Percentiles rank a stretch among this genome's conserved stretches.
phyloP scores from a whole-genome alignment of 768 basidiomycete species.

The Artomyces pyxidatus region DNA sequence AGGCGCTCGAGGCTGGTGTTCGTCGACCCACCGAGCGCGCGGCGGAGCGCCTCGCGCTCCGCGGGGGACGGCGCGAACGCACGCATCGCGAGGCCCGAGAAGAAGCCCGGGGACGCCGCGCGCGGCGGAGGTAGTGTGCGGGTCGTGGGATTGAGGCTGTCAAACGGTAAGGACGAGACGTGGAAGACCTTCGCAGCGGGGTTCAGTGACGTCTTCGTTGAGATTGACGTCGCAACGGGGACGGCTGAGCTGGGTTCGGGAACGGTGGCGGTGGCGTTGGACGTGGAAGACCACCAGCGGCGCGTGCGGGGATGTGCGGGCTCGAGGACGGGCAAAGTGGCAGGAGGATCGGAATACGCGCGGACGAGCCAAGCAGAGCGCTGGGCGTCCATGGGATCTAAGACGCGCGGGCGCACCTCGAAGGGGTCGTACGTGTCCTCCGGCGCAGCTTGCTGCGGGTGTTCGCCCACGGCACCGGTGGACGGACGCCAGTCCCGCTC shows the following conservation, averaged over 20 bases:
- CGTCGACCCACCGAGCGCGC: conserved; percentile 65
- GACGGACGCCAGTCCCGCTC: conserved; percentile 42
- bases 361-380: conserved; percentile 14
- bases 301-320: conserved; percentile 1
- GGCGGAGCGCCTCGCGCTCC: conserved; percentile 78
- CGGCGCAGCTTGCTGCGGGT: conserved; percentile 15
- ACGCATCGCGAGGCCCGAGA: conserved; percentile 41
- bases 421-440: conserved; percentile 39
- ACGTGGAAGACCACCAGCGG: not conserved
- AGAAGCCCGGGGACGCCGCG: conserved; percentile 14
- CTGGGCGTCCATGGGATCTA: conserved; percentile 19
- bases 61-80: conserved; percentile 86
- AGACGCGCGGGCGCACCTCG: conserved; percentile 31
- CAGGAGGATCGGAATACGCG: conserved; percentile 17
- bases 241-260: conserved; percentile 28
- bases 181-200: conserved; percentile 83
- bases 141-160: conserved; percentile 15
- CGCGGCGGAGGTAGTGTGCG: not conserved
- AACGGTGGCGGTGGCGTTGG: conserved; percentile 10
- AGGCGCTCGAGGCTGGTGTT: conserved; percentile 73
- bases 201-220: conserved; percentile 63
- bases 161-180: conserved; percentile 29
- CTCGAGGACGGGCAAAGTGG: not conserved
- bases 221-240: too few species aligned
- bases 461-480: conserved; percentile 14